These are phyloP conservation scores for Suillus sp. DNA, from an alignment of 768 basidiomycete species.

Conservation along the genomic window DNA sequence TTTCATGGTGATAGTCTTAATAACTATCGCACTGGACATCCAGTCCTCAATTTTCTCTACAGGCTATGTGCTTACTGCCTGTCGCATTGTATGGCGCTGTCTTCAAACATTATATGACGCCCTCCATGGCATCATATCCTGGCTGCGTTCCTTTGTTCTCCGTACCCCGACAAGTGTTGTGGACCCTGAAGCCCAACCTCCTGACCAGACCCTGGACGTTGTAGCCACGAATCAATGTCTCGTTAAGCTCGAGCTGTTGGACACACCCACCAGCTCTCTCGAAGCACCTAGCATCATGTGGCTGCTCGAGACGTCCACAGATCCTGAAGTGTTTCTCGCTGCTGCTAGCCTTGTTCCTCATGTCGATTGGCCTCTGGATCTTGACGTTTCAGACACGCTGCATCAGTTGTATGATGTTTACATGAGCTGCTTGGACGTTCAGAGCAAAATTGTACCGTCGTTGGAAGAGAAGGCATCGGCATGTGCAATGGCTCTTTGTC, in stretches of 20 bases:
- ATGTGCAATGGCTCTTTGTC: neutral
- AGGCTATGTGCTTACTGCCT: too few relatives aligned
- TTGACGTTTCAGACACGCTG: neutral
- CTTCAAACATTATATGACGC: neutral
- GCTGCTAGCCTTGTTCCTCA: neutral
- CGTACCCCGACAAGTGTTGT: neutral
- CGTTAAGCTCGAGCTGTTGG: neutral
- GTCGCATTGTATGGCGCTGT: too few relatives aligned
- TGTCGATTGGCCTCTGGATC: neutral
- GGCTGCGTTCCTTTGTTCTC: too few relatives aligned
- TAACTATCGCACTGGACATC: too few relatives aligned
- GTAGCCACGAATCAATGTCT: neutral
- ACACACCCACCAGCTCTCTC: neutral
- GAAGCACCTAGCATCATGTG: neutral
- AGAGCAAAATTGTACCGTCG: neutral
- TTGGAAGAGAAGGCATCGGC: neutral
- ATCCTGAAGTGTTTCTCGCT: conserved; percentile 13
- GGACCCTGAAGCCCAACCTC: neutral
- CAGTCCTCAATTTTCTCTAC: too few relatives aligned
- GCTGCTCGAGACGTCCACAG: conserved; percentile 23
- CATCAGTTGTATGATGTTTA: neutral
- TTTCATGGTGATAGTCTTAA: too few relatives aligned
- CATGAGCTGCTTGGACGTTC: neutral
- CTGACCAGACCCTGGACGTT: neutral
- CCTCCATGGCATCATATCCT: neutral